Base-by-base conservation (phyloP, 2,329 filamentous ascomycete species). In the Leptographium procerum region DNA sequence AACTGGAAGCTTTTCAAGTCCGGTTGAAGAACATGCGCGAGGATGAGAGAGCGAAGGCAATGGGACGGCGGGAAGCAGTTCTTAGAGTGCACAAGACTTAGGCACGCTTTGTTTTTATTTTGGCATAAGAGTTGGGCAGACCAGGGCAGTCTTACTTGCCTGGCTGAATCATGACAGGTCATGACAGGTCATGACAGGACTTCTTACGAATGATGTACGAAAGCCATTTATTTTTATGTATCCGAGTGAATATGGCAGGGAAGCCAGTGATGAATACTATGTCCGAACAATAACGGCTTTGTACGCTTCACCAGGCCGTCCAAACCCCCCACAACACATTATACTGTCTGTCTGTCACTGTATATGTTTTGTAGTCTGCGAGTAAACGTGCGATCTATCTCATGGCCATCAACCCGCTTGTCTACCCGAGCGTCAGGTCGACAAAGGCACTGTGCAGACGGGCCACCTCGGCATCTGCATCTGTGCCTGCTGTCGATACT, bases 1-100 rank as follows among this genome's bases (percentile, higher is more conserved):
- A 87, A 96, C 68, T 95, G 88, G 87, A 78, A 76, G 0, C 73
- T 96, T 45, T 96, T 95, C 62, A 73, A 71, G 26, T 43, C 28
- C 28, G 51, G 51, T 24, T 53, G 31, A 26, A 16, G 9, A 14
- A n/a, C n/a, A n/a, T n/a, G n/a, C n/a, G n/a, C n/a, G n/a, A n/a
- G n/a, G n/a, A n/a, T n/a, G n/a, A n/a, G n/a, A n/a, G n/a, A n/a
- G n/a, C n/a, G n/a, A n/a, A n/a, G n/a, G n/a, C n/a, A n/a, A n/a
- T n/a, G n/a, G n/a, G n/a, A n/a, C n/a, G n/a, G n/a, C n/a, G n/a
- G n/a, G n/a, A n/a, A n/a, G n/a, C n/a, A n/a, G n/a, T n/a, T n/a
- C n/a, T n/a, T n/a, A n/a, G n/a, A n/a, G n/a, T n/a, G n/a, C n/a
- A n/a, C 36, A 5, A 43, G 31, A 33, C 31, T 5, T 10, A 33